A percentile compares a stretch with the other conserved stretches of the same genome.
phyloP scores from a whole-genome alignment of 768 basidiomycete genomes.

The Boletus edulis region DNA sequence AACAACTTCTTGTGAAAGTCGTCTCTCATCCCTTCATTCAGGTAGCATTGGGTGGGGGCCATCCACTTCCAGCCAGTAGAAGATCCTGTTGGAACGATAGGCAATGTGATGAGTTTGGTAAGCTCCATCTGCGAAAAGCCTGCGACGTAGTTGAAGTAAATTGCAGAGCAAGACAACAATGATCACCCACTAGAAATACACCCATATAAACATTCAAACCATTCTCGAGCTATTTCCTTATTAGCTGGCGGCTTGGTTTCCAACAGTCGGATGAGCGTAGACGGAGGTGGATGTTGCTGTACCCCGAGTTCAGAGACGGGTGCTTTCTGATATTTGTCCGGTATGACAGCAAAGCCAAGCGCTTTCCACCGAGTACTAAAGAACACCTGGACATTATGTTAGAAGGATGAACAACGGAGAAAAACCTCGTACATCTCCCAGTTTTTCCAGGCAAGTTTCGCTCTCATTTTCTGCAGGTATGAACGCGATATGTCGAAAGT shows the following conservation, averaged over 20 bases:
- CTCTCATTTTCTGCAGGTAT: slow-evolving; percentile 64
- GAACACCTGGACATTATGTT: not conserved
- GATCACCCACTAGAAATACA: slow-evolving; percentile 49
- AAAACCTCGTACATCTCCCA: slow-evolving; percentile 50
- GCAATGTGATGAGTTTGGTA: slow-evolving; percentile 46
- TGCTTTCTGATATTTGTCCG: slow-evolving; percentile 46
- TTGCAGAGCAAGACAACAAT: not conserved
- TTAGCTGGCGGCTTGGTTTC: slow-evolving; percentile 51
- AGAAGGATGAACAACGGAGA: not conserved
- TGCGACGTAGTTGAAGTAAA: slow-evolving; percentile 17
- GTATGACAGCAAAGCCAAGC: slow-evolving; percentile 71
- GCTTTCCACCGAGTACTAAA: slow-evolving; percentile 39
- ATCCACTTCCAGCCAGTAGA: slow-evolving; percentile 32
- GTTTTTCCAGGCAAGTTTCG: slow-evolving; percentile 52
- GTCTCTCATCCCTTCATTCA: slow-evolving; percentile 47
- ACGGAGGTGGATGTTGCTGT: slow-evolving; percentile 59
- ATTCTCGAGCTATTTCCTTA: slow-evolving; percentile 49
- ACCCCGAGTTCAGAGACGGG: slow-evolving; percentile 61
- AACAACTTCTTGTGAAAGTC: slow-evolving; percentile 79
- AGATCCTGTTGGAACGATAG: slow-evolving; percentile 45
- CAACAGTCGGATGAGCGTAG: slow-evolving; percentile 54
- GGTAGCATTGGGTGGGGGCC: slow-evolving; percentile 63
- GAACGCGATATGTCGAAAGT: slow-evolving; percentile 60
- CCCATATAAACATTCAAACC: slow-evolving; percentile 64
- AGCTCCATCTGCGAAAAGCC: slow-evolving; percentile 58